Conservation (phyloP, 2,329 filamentous ascomycete genomes). For the Lachnellula subtilissima region DNA sequence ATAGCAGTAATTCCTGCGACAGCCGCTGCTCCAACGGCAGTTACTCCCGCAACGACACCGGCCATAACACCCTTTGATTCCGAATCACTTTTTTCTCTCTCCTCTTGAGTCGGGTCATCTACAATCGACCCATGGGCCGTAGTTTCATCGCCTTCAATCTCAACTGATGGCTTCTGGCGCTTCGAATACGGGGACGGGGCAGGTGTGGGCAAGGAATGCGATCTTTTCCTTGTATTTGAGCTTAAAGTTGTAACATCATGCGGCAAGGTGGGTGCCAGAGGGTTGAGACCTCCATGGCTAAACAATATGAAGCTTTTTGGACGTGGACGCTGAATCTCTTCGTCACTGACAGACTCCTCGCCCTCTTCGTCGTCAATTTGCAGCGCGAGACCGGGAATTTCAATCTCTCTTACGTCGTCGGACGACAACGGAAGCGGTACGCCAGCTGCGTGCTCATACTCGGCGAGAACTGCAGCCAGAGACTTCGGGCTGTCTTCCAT, state of each 20-base stretch:
- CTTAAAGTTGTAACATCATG: constrained; percentile 12
- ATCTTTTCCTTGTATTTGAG: constrained; percentile 23
- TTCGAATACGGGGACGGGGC: constrained; percentile 18
- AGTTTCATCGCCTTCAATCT: not conserved
- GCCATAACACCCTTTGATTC: constrained; percentile 7
- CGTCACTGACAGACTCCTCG: constrained; percentile 36
- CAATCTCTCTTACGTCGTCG: constrained; percentile 73
- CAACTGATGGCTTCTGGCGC: constrained; percentile 8
- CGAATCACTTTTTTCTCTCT: not conserved
- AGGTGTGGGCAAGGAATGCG: constrained; percentile 28
- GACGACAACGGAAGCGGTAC: constrained; percentile 65
- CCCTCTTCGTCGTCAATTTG: constrained; percentile 59
- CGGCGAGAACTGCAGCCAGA: constrained; percentile 20
- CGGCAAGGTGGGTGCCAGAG: constrained; percentile 26
- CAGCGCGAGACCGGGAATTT: constrained; percentile 63
- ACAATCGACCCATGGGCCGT: not conserved
- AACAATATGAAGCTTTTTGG: constrained; percentile 41
- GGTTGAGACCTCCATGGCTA: constrained; percentile 25
- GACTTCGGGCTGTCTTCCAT: constrained; percentile 18
- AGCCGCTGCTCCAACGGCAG: constrained; percentile 17
- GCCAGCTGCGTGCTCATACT: constrained; percentile 41
- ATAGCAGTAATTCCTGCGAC: constrained; percentile 18
- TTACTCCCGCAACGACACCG: constrained; percentile 15
- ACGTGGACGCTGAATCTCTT: constrained; percentile 33
- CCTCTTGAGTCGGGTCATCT: not conserved